These are phyloP conservation scores for Pseudopithomyces chartarum DNA, from an alignment of 2,329 filamentous ascomycete species.

Conservation along the genomic window DNA sequence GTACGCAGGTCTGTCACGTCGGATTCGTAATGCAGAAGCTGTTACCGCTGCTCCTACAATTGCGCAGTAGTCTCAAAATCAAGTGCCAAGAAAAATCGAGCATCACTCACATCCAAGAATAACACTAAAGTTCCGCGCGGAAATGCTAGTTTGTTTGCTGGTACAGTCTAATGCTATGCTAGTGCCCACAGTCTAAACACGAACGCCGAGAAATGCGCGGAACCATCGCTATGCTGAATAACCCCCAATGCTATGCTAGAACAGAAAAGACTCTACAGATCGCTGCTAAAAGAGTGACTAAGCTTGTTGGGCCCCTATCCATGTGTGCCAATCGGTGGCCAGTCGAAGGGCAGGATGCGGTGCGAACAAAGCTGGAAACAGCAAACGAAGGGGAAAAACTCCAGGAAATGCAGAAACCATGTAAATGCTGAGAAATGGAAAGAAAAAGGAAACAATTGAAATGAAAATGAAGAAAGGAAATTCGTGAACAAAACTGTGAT, in stretches of 20 bases:
- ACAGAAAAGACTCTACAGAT: neutral
- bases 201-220: slow-evolving; percentile 2
- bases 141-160: neutral
- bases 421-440: slow-evolving; percentile 1
- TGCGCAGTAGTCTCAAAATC: too few species aligned
- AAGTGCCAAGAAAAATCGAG: neutral
- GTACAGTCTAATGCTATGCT: neutral
- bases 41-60: neutral
- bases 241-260: neutral
- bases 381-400: slow-evolving; percentile 1
- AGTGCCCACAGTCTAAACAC: neutral
- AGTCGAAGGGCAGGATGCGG: slow-evolving; percentile 14
- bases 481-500: slow-evolving; percentile 13
- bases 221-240: slow-evolving; percentile 1
- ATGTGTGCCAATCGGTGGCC: slow-evolving; percentile 11
- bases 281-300: slow-evolving; percentile 13
- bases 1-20: too few species aligned
- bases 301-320: slow-evolving; percentile 14
- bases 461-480: slow-evolving; percentile 2
- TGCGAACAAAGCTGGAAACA: slow-evolving; percentile 6
- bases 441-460: neutral
- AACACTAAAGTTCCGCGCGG: neutral
- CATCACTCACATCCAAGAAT: neutral
- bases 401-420: neutral
- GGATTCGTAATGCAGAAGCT: too few species aligned